Conservation (phyloP, 371 early-diverging fungal genomes). For the Quaeritorhiza haematococci region DNA sequence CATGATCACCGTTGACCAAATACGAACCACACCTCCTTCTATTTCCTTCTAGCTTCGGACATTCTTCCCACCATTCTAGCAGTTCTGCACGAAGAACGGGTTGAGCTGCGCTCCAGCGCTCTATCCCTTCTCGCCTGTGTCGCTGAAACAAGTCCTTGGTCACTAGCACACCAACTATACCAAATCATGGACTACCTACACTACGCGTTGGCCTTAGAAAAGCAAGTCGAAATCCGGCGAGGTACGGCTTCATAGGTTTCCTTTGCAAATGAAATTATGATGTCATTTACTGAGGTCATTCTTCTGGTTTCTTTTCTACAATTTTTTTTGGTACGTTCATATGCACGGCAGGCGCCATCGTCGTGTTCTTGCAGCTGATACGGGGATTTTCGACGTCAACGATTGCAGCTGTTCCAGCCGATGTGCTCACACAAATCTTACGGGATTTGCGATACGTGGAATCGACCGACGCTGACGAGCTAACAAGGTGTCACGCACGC, state of each 20-base stretch:
- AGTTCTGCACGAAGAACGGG: slow-evolving; percentile 42
- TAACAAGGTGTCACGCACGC: slow-evolving; percentile 61
- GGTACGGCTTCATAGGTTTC: too few relatives aligned
- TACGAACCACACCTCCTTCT: background rate
- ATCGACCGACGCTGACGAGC: slow-evolving; percentile 59
- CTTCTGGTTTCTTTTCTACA: too few relatives aligned
- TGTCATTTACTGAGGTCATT: too few relatives aligned
- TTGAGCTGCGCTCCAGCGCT: slow-evolving; percentile 52
- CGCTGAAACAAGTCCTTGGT: slow-evolving; percentile 68
- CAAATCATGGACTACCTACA: slow-evolving; percentile 64
- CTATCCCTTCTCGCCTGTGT: slow-evolving; percentile 68
- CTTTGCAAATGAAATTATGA: too few relatives aligned
- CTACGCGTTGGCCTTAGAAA: slow-evolving; percentile 61
- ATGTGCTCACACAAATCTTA: slow-evolving; percentile 51
- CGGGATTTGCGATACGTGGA: slow-evolving; percentile 57
- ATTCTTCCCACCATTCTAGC: slow-evolving; percentile 62
- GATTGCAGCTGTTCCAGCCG: slow-evolving; percentile 51
- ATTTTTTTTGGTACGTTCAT: background rate
- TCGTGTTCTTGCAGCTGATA: slow-evolving; percentile 61
- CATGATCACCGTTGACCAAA: background rate
- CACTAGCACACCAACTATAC: slow-evolving; percentile 58
- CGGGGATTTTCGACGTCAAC: slow-evolving; percentile 59
- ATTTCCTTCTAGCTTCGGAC: slow-evolving; percentile 39
- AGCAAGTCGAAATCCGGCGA: slow-evolving; percentile 57
- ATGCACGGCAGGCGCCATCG: slow-evolving; percentile 52